A percentile compares a stretch with the other conserved stretches of the same genome.
Conservation (phyloP, 805 yeast genomes). For the Hagleromyces aurorensis region DNA sequence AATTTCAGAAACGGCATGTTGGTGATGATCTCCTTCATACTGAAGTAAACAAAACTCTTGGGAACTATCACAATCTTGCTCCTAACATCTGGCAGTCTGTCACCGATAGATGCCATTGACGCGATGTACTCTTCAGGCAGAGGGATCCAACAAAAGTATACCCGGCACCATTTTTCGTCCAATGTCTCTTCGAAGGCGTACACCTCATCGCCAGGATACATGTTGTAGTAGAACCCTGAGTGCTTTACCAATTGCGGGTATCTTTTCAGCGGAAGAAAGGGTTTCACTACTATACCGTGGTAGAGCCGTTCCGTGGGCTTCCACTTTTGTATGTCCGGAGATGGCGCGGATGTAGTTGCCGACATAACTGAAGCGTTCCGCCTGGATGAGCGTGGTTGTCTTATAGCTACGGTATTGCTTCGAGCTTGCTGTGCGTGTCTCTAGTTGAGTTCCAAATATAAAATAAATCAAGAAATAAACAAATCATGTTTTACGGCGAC, state of each 20-base stretch:
- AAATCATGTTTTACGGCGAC: too few relatives aligned
- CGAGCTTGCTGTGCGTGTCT: too few relatives aligned
- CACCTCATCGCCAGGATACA: conserved; percentile 72
- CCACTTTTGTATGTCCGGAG: too few relatives aligned
- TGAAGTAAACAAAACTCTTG: conserved; percentile 40
- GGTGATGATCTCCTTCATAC: conserved; percentile 37
- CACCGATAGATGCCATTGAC: conserved; percentile 43
- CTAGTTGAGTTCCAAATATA: too few relatives aligned
- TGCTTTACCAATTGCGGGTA: conserved; percentile 30
- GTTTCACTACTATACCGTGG: conserved; percentile 37
- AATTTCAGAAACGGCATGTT: conserved; percentile 27
- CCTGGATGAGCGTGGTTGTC: too few relatives aligned
- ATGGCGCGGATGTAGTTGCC: too few relatives aligned
- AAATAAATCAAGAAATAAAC: too few relatives aligned
- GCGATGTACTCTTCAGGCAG: conserved; percentile 64
- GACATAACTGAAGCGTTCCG: too few relatives aligned
- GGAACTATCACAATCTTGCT: conserved; percentile 56
- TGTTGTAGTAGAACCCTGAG: conserved; percentile 37
- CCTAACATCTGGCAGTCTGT: conserved; percentile 52
- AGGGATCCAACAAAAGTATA: conserved; percentile 62
- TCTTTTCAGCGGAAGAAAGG: conserved; percentile 40
- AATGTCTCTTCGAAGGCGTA: conserved; percentile 58
- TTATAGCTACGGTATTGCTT: too few relatives aligned
- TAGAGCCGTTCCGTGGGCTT: conserved; percentile 39
- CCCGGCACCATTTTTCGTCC: conserved; percentile 66